phyloP scores from a whole-genome alignment of 169 alveolate species.

The Plasmodium vivax region DNA sequence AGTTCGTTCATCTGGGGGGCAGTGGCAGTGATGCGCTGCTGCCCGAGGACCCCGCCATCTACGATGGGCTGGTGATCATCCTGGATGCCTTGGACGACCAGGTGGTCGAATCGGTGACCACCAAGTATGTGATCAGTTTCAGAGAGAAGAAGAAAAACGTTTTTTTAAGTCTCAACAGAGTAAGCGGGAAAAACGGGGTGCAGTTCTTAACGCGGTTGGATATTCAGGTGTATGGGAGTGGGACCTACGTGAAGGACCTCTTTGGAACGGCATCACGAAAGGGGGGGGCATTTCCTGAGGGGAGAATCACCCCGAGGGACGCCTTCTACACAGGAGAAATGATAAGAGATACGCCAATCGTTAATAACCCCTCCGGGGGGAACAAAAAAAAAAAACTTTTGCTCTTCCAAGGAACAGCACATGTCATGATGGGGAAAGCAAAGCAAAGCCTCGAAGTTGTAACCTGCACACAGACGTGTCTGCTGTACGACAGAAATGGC shows the following conservation, averaged over 20 bases:
- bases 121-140: constrained; percentile 27
- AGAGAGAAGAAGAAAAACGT: constrained; percentile 47
- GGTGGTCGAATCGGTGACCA: neutral
- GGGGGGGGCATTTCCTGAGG: neutral
- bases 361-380: neutral
- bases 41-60: constrained; percentile 2
- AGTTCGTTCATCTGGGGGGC: neutral
- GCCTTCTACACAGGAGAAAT: constrained; percentile 52
- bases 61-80: constrained; percentile 55
- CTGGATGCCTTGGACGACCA: constrained; percentile 36
- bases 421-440: constrained; percentile 21
- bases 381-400: neutral
- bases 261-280: neutral
- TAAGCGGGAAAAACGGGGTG: constrained; percentile 47
- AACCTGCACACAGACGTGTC: constrained; percentile 43
- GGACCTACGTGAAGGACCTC: constrained; percentile 17
- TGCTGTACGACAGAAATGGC: constrained; percentile 20
- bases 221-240: constrained; percentile 33
- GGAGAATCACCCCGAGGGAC: neutral
- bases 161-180: constrained; percentile 52
- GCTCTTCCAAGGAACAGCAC: constrained; percentile 71
- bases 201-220: constrained; percentile 16
- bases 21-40: neutral
- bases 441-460: constrained; percentile 30
- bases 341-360: constrained; percentile 44